Evolutionary conservation across 371 early-diverging fungal genomes (phyloP).

Genomic region (Mucor irregularis): DNA sequence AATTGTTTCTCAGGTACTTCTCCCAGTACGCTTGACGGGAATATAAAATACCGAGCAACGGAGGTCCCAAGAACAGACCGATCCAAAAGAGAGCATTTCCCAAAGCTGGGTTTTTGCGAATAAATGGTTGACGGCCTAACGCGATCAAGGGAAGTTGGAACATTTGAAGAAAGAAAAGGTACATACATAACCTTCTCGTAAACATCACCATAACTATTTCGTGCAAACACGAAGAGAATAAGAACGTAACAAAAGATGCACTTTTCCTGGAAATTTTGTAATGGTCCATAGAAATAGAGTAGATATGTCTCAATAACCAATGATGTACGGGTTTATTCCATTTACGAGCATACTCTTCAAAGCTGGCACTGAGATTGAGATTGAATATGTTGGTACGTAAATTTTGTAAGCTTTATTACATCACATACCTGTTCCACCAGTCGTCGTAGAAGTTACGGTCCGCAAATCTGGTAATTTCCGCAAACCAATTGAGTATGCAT

Average conservation of each 20-base stretch:
- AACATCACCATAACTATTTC: slow-evolving; percentile 84
- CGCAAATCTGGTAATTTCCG: slow-evolving; percentile 92
- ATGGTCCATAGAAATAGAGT: slow-evolving; percentile 72
- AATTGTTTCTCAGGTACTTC: too few relatives aligned
- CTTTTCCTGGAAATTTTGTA: slow-evolving; percentile 68
- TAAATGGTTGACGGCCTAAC: slow-evolving; percentile 54
- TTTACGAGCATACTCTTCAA: slow-evolving; percentile 92
- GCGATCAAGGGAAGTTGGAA: slow-evolving; percentile 88
- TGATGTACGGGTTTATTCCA: slow-evolving; percentile 98
- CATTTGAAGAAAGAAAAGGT: slow-evolving; percentile 87
- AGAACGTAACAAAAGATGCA: slow-evolving; percentile 80
- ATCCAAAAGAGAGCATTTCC: slow-evolving; percentile 88
- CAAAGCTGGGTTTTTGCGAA: slow-evolving; percentile 59
- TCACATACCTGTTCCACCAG: slow-evolving; percentile 98
- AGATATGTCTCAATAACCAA: slow-evolving; percentile 91
- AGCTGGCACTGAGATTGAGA: slow-evolving; percentile 71
- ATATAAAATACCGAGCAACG: slow-evolving; percentile 74
- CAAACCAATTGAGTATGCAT: slow-evolving; percentile 91
- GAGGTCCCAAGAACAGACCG: slow-evolving; percentile 75
- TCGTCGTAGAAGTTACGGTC: slow-evolving; percentile 96
- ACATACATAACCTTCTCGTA: slow-evolving; percentile 69
- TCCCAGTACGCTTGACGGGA: slow-evolving; percentile 47
- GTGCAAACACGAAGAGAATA: slow-evolving; percentile 85
- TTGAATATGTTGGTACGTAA: too few relatives aligned
- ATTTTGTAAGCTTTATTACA: too few relatives aligned